A percentile compares a stretch with the other conserved stretches of the same genome.
phyloP scores from a whole-genome alignment of 1,284 basidiomycete genomes.

The Pseudozyma pruni region DNA sequence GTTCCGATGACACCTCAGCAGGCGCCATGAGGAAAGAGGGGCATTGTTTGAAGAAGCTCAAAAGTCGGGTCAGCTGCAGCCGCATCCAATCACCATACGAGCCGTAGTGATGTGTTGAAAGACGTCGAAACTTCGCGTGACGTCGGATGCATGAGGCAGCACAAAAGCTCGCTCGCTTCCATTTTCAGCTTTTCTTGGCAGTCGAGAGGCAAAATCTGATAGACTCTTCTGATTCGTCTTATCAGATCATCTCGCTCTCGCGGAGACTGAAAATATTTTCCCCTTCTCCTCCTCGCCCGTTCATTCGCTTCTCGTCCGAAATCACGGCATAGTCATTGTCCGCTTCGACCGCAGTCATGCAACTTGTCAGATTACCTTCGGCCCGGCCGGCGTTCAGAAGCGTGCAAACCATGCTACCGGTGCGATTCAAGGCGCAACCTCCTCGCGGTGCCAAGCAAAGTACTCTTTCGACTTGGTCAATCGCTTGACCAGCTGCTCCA shows the following conservation, averaged over 20 bases:
- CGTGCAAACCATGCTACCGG: too few species aligned
- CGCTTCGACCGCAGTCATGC: too few species aligned
- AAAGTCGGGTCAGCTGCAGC: too few species aligned
- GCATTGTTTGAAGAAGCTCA: too few species aligned
- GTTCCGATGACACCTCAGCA: too few species aligned
- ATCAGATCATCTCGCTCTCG: constrained; percentile 14
- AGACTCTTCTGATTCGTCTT: neutral
- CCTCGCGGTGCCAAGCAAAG: constrained; percentile 51
- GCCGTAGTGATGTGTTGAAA: too few species aligned
- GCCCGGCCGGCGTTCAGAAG: too few species aligned
- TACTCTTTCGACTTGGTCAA: constrained; percentile 43
- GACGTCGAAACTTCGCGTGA: too few species aligned
- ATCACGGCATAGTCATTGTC: neutral
- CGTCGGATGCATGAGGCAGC: too few species aligned
- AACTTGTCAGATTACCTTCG: too few species aligned
- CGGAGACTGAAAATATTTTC: neutral
- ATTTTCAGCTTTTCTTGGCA: constrained; percentile 1
- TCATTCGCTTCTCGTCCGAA: too few species aligned
- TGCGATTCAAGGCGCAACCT: constrained; percentile 30
- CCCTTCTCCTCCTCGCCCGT: neutral
- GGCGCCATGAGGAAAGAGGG: too few species aligned
- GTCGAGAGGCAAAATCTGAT: neutral
- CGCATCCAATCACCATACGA: neutral
- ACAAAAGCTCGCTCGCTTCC: neutral
- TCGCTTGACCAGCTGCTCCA: constrained; percentile 32